Conservation (phyloP, 257 asterid species). For the Solanum sitiens region DNA sequence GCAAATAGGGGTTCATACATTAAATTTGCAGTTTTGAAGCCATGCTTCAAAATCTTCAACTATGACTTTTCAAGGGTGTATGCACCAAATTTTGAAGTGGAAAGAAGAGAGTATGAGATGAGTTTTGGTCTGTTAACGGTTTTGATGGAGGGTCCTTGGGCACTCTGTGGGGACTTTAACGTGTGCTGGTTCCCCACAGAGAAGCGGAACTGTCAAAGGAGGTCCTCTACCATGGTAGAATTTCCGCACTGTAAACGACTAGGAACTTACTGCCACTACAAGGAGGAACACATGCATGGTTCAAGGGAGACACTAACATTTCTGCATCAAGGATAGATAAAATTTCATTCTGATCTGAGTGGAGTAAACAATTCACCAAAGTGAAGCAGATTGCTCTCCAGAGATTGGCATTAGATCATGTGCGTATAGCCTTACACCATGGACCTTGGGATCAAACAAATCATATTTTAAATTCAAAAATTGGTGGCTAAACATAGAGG, state of each 20-base stretch:
- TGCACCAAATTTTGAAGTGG: not conserved
- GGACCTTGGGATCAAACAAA: not conserved
- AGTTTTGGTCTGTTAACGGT: not conserved
- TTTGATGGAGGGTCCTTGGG: not conserved
- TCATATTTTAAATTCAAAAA: not conserved
- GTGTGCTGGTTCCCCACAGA: not conserved
- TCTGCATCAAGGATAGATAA: not conserved
- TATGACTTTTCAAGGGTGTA: not conserved
- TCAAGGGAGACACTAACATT: not conserved
- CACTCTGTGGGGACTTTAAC: not conserved
- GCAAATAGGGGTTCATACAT: not conserved
- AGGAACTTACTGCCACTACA: not conserved
- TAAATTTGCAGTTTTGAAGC: not conserved
- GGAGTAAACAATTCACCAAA: not conserved
- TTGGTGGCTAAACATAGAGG: not conserved
- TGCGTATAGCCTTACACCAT: not conserved
- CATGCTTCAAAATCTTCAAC: not conserved
- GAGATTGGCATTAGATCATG: not conserved
- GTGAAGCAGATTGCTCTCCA: not conserved
- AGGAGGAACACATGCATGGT: not conserved
- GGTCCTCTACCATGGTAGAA: not conserved
- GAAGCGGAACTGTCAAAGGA: not conserved
- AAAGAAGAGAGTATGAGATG: not conserved
- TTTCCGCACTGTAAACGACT: not conserved
- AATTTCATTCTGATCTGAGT: not conserved